Percentiles rank a stretch among this genome's conserved stretches.
Evolutionary conservation across 2,329 filamentous ascomycete genomes (phyloP).

Genomic region (Apiospora malaysiana): DNA sequence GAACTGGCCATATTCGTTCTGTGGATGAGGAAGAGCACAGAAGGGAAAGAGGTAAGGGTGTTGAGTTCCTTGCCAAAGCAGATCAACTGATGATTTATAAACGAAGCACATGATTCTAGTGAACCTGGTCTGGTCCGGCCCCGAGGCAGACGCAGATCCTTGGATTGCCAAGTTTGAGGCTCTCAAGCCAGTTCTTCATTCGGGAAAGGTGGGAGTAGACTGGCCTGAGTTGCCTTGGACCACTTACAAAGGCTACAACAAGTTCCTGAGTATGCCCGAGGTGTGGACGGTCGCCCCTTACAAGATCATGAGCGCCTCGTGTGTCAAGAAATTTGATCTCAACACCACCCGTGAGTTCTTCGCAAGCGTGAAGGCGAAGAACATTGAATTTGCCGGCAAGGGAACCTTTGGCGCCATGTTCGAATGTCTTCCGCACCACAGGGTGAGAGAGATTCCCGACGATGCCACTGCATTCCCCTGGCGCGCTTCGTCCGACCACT

Average conservation of each 20-base stretch:
- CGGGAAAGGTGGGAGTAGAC: not conserved
- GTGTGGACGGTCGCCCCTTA: slow-evolving; percentile 9
- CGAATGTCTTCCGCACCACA: slow-evolving; percentile 9
- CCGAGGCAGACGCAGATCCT: not conserved
- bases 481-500: slow-evolving; percentile 1
- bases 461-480: slow-evolving; percentile 3
- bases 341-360: slow-evolving; percentile 10
- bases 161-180: slow-evolving; percentile 11
- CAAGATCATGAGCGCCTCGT: slow-evolving; percentile 14
- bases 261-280: slow-evolving; percentile 9
- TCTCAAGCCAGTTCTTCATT: not conserved
- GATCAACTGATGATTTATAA: not conserved
- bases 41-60: not conserved
- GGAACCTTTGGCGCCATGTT: slow-evolving; percentile 13
- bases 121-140: not conserved
- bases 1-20: slow-evolving; percentile 11
- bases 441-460: not conserved
- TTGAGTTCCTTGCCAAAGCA: not conserved
- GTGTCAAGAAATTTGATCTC: slow-evolving; percentile 13
- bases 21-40: slow-evolving; percentile 20
- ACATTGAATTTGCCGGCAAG: slow-evolving; percentile 11
- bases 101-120: slow-evolving; percentile 10
- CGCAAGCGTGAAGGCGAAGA: slow-evolving; percentile 3
- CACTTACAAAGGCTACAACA: slow-evolving; percentile 19
- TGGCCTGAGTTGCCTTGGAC: slow-evolving; percentile 16